phyloP scores from a whole-genome alignment of 305 asterid species.

The Nicotiana rustica region DNA sequence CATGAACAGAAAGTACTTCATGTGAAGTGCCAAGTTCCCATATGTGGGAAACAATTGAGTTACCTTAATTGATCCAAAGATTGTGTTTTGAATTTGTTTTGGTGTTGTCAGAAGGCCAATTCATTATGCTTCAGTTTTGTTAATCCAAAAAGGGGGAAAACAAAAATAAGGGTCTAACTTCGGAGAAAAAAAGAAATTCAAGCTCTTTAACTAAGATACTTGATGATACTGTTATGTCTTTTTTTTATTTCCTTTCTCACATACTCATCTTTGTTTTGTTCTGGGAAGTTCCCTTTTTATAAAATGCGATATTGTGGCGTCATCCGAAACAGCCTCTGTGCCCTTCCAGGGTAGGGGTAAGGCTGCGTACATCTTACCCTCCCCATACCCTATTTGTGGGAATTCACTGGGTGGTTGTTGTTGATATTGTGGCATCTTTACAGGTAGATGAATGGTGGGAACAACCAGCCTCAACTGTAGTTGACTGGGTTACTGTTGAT shows the following conservation, averaged over 20 bases:
- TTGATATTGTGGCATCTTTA: conserved; percentile 32
- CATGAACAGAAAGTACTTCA: conserved; percentile 15
- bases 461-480: conserved; percentile 95
- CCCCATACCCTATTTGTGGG: no score
- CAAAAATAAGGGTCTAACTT: background rate
- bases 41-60: conserved; percentile 16
- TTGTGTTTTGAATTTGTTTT: conserved; percentile 2
- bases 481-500: conserved; percentile 94
- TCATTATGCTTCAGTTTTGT: background rate
- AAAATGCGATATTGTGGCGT: conserved; percentile 6
- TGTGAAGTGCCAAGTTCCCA: conserved; percentile 18
- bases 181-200: background rate
- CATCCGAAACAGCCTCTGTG: no score
- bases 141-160: background rate
- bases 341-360: no score
- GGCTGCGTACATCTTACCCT: no score
- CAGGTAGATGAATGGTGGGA: conserved; percentile 99
- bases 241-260: background rate
- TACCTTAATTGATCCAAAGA: background rate
- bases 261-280: background rate
- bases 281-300: conserved; percentile 18
- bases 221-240: background rate
- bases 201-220: background rate
- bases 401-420: no score
- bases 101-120: background rate